Percentiles rank a stretch among this genome's conserved stretches.
These are phyloP conservation scores for Purshia tridentata DNA, from an alignment of 306 rosid genomes.

Conservation along the genomic window DNA sequence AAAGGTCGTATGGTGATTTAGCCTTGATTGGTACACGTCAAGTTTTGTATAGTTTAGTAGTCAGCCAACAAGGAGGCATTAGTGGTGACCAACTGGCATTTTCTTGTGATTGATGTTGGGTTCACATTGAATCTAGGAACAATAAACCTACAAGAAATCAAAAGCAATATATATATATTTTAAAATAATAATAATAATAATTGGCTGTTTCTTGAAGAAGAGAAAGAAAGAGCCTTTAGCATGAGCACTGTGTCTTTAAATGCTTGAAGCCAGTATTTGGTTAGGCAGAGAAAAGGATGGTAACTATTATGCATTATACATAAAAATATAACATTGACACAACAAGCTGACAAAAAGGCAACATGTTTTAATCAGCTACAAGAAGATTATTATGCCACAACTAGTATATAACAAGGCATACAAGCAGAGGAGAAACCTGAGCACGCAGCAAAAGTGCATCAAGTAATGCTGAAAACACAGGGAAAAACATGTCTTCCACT, in stretches of 20 bases:
- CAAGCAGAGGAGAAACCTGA: constrained; percentile 59
- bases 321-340: neutral
- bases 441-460: constrained; percentile 81
- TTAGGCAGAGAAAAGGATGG: neutral
- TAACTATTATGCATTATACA: neutral
- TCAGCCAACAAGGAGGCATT: no score
- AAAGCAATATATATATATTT: no score
- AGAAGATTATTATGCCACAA: constrained; percentile 1
- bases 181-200: no score
- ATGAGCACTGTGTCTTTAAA: neutral
- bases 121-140: no score
- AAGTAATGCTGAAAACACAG: constrained; percentile 77
- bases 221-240: neutral
- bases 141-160: no score
- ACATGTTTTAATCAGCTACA: constrained; percentile 2
- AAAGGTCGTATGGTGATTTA: no score
- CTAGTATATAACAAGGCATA: constrained; percentile 4
- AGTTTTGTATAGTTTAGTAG: no score
- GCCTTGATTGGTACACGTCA: no score
- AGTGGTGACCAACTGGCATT: no score
- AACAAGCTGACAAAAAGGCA: neutral
- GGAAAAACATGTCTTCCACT: constrained; percentile 62
- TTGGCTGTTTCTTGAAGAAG: no score
- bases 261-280: neutral
- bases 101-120: no score